Evolutionary conservation across 345 rosid genomes (phyloP).

Genomic region (Arabidopsis suecica): DNA sequence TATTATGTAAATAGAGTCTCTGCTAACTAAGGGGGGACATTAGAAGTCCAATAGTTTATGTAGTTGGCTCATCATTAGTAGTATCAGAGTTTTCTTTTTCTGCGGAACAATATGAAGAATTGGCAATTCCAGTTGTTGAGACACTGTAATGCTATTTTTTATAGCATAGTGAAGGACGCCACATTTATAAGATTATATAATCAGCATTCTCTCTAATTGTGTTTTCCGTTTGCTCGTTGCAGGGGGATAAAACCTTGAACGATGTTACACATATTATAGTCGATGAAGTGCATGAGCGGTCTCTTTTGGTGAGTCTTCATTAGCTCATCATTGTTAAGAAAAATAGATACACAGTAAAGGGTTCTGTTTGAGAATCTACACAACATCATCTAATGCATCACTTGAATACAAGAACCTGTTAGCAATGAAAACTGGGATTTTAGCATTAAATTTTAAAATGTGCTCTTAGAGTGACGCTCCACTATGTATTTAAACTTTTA

Average conservation of each 20-base stretch:
- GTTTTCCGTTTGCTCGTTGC: constrained; percentile 32
- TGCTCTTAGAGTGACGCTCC: constrained; percentile 10
- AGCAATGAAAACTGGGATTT: constrained; percentile 2
- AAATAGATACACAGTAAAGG: neutral
- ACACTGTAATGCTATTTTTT: constrained; percentile 3
- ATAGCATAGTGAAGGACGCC: neutral
- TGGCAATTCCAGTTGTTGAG: constrained; percentile 20
- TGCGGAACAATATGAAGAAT: constrained; percentile 19
- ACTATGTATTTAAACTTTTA: neutral
- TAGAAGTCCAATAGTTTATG: constrained; percentile 11
- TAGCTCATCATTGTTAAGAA: constrained; percentile 1
- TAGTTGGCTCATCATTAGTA: neutral
- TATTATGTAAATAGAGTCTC: neutral
- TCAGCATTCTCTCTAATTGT: constrained; percentile 14
- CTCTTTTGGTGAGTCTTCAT: constrained; percentile 73
- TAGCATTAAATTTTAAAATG: neutral
- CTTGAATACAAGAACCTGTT: constrained; percentile 6
- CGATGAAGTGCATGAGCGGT: constrained; percentile 97
- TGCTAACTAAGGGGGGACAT: constrained; percentile 1
- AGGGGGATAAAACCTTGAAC: constrained; percentile 79
- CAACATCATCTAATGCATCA: constrained; percentile 3
- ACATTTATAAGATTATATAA: constrained; percentile 3
- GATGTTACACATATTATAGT: constrained; percentile 84
- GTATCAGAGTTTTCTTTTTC: constrained; percentile 12
- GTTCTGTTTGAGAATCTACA: constrained; percentile 21